Percentiles rank a stretch among this genome's conserved stretches.
Conservation (phyloP, 2,329 filamentous ascomycete genomes). For the Seiridium cupressi region DNA sequence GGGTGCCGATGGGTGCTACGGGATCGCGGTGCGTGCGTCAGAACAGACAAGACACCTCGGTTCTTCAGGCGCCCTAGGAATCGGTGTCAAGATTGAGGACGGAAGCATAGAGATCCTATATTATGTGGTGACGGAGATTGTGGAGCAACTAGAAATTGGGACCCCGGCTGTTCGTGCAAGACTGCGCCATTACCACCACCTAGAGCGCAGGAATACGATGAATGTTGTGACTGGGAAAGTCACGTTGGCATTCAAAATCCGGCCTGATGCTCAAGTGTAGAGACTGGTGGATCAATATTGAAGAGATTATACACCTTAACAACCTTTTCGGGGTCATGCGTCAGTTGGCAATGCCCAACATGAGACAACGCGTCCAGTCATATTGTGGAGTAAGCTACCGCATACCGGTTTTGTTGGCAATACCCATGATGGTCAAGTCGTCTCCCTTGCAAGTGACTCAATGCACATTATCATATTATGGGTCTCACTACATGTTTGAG, state of each 20-base stretch:
- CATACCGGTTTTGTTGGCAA: too few relatives aligned
- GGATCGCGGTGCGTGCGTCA: slow-evolving; percentile 37
- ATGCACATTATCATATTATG: too few relatives aligned
- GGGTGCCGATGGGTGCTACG: slow-evolving; percentile 48
- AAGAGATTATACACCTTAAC: too few relatives aligned
- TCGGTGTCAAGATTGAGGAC: slow-evolving; percentile 48
- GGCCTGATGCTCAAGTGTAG: not conserved
- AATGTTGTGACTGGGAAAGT: slow-evolving; percentile 32
- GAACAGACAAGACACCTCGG: slow-evolving; percentile 34
- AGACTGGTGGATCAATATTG: too few relatives aligned
- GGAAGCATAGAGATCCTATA: slow-evolving; percentile 43
- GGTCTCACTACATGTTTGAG: too few relatives aligned
- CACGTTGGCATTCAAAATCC: slow-evolving; percentile 11
- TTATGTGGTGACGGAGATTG: slow-evolving; percentile 38
- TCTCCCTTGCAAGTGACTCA: too few relatives aligned
- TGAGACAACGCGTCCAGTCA: too few relatives aligned
- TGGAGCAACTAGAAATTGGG: slow-evolving; percentile 40
- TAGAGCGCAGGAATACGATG: slow-evolving; percentile 34
- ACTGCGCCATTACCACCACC: slow-evolving; percentile 31
- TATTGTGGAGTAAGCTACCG: too few relatives aligned
- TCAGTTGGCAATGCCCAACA: too few relatives aligned
- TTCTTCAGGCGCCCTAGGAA: slow-evolving; percentile 35
- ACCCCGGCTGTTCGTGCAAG: slow-evolving; percentile 23
- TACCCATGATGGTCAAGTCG: too few relatives aligned
- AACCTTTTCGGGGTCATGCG: too few relatives aligned